Evolutionary conservation across 73 alveolate species (phyloP), one percentile per base, ranked within the genome.

Genomic region (Durusdinium trenchii): DNA sequence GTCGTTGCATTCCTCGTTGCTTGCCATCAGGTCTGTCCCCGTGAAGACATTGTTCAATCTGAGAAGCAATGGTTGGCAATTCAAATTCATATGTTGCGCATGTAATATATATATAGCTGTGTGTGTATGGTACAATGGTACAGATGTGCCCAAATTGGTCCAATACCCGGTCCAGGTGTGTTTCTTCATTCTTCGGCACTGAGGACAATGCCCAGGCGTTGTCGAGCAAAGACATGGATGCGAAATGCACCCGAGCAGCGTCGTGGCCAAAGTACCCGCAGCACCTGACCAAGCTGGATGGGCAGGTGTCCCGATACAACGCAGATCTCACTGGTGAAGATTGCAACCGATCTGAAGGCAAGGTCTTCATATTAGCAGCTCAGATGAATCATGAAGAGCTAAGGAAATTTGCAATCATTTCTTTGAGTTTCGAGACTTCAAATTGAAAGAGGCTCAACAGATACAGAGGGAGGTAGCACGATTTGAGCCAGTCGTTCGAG

Each of bases 261-360:
- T 94, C 99, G 42, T 94, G 79, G 81, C 99, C 99, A 30, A 94
- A 94, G 51, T 94, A 94, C 67, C 90, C 90, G 16, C 52, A 48
- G 78, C 98, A 91, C 61, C 78, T 91, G 26, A 69, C 90, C 75
- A 46, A 52, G 90, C 50, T 67, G 51, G 98, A 91, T 38, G 98
- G 89, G n/a, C 16, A 48, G 60, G 79, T 71, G 6, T 91, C 98
- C n/a, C 81, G 98, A 32, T 91, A 91, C 78, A 67, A 78, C 69
- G 84, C 98, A 0, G 98, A 91, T 48, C 87, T 69, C 20, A 46
- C 98, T 23, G 98, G 98, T 30, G 98, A 91, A 91, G 98, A 91
- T 28, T 91, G 98, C 28, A 81, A 81, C 48, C 91, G 91, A 26
- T 81, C 91, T 81, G 91, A 81, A 48, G 91, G 91, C 42, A 81